phyloP scores from a whole-genome alignment of 1,284 basidiomycete species.

The Ceratobasidium sp. region DNA sequence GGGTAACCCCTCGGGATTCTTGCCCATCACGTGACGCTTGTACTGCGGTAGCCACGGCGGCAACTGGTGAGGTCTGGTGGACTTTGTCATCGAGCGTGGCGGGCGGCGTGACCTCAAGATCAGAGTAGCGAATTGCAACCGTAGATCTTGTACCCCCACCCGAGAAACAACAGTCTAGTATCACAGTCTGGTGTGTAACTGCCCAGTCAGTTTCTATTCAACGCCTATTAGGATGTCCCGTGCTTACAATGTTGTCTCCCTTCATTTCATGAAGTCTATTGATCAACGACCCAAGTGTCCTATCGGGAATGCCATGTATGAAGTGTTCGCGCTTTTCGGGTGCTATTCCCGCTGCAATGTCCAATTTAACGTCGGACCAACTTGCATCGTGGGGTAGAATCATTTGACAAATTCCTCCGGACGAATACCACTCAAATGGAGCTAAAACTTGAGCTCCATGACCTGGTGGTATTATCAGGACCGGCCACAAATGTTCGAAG shows the following conservation, averaged over 20 bases:
- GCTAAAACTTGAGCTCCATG: not conserved
- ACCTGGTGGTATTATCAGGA: not conserved
- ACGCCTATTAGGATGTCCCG: no score
- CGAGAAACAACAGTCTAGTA: constrained; percentile 27
- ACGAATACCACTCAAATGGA: not conserved
- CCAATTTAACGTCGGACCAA: not conserved
- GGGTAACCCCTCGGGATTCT: not conserved
- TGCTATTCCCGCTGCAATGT: not conserved
- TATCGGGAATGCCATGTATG: constrained; percentile 24
- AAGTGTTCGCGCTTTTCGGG: not conserved
- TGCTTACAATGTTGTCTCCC: constrained; percentile 39
- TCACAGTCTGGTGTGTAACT: not conserved
- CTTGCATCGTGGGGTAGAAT: constrained; percentile 31
- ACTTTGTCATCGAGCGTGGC: no score
- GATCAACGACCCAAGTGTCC: constrained; percentile 27
- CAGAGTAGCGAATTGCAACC: no score
- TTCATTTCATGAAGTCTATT: not conserved
- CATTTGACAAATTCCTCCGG: not conserved
- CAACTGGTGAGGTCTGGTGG: no score
- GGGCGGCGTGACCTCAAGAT: no score
- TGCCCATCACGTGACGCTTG: no score
- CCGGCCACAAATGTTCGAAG: not conserved
- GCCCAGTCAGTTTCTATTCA: not conserved
- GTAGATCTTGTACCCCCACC: not conserved
- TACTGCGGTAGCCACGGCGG: no score